These are phyloP conservation scores for Oryza glaberrima DNA, from an alignment of 176 grass and related monocot genomes.

Conservation along the genomic window DNA sequence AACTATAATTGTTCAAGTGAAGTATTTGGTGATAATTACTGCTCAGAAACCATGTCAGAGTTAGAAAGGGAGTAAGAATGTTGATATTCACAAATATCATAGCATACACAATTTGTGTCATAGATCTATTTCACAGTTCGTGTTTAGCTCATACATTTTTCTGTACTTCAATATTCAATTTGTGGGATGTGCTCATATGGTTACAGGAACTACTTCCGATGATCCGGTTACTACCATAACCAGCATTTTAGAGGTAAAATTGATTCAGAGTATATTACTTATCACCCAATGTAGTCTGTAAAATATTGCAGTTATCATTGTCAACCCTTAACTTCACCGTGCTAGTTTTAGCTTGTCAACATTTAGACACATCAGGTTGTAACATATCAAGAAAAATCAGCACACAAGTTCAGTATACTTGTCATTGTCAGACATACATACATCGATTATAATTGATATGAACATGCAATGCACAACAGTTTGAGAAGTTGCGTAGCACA, in stretches of 20 bases:
- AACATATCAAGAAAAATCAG: not conserved
- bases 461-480: not conserved
- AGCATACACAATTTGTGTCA: not conserved
- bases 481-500: not conserved
- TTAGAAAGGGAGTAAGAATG: not conserved
- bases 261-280: not conserved
- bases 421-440: not conserved
- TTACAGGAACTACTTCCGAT: not conserved
- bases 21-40: not conserved
- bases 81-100: not conserved
- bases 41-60: not conserved
- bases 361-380: not conserved
- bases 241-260: not conserved
- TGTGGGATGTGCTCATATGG: not conserved
- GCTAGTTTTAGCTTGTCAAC: not conserved
- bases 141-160: not conserved
- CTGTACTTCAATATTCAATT: not conserved
- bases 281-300: not conserved
- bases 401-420: not conserved
- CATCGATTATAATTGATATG: not conserved
- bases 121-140: not conserved
- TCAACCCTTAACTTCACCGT: not conserved
- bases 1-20: not conserved
- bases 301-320: not conserved
- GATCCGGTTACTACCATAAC: too few species aligned